Conservation (phyloP, 2,329 filamentous ascomycete genomes). For the Corinectria fuckeliana region DNA sequence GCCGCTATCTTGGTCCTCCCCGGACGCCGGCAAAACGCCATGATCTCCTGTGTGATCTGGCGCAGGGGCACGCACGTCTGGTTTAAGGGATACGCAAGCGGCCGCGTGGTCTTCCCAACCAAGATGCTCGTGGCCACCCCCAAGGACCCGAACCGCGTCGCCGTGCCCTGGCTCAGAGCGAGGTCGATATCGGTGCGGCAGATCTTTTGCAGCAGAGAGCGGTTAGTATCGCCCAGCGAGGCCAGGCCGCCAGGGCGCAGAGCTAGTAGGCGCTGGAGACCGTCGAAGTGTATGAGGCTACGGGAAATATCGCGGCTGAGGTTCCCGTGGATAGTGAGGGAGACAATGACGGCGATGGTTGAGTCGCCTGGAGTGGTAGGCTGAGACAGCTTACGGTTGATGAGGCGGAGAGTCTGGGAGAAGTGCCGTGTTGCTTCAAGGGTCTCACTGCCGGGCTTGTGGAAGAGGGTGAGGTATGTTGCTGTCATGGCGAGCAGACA, state of each 20-base stretch:
- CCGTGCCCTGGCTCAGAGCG: conserved; percentile 6
- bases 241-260: conserved; percentile 12
- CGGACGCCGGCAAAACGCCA: conserved; percentile 16
- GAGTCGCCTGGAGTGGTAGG: conserved; percentile 12
- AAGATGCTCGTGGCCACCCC: conserved; percentile 5
- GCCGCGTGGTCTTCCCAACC: neutral
- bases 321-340: conserved; percentile 28
- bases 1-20: conserved; percentile 11
- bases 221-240: conserved; percentile 15
- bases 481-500: conserved; percentile 31
- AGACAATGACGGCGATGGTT: conserved; percentile 28
- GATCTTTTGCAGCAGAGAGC: conserved; percentile 24
- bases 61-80: conserved; percentile 6
- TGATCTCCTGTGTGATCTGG: conserved; percentile 9
- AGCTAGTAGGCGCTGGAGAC: conserved; percentile 10
- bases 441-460: conserved; percentile 23
- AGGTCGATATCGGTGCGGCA: conserved; percentile 23
- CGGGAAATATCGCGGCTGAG: conserved; percentile 12
- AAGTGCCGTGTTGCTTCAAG: conserved; percentile 31
- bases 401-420: conserved; percentile 26
- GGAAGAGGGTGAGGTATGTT: conserved; percentile 26
- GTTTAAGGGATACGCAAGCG: conserved; percentile 8
- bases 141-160: conserved; percentile 20
- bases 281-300: conserved; percentile 22
- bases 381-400: conserved; percentile 20